These are phyloP conservation scores for Arthrobotrys sinensis DNA, from an alignment of 2,329 filamentous ascomycete genomes.

Conservation along the genomic window DNA sequence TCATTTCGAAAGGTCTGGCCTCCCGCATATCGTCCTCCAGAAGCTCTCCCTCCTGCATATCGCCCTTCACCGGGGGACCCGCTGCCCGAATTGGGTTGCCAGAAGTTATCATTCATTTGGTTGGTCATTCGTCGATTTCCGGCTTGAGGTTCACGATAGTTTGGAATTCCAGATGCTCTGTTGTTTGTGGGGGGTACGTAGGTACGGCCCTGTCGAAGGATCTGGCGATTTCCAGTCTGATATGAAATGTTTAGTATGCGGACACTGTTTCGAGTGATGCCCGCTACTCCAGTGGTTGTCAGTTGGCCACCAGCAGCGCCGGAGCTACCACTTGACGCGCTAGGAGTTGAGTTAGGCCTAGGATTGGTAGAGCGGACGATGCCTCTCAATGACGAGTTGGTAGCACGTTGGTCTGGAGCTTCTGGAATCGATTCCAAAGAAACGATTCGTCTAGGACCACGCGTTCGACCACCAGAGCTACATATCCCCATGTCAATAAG, in stretches of 20 bases:
- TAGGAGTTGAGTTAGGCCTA: neutral
- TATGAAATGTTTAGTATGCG: neutral
- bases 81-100: neutral
- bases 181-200: neutral
- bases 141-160: neutral
- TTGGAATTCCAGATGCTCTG: neutral
- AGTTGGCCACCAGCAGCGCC: neutral
- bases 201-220: slow-evolving; percentile 34
- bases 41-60: neutral
- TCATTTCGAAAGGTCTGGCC: neutral
- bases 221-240: neutral
- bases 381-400: neutral
- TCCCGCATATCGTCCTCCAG: too few relatives aligned
- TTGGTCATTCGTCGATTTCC: neutral
- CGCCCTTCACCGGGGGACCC: neutral
- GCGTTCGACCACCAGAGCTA: slow-evolving; percentile 40
- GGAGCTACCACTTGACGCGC: neutral
- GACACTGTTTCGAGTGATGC: neutral
- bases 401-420: neutral
- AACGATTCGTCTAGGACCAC: slow-evolving; percentile 26
- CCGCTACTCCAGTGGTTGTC: neutral
- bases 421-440: slow-evolving; percentile 7
- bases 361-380: neutral
- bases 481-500: neutral
- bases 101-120: neutral